Evolutionary conservation across 2,329 filamentous ascomycete species (phyloP), one percentile per base, ranked within the genome.

Genomic region (Arthrobotrys entomopaga): DNA sequence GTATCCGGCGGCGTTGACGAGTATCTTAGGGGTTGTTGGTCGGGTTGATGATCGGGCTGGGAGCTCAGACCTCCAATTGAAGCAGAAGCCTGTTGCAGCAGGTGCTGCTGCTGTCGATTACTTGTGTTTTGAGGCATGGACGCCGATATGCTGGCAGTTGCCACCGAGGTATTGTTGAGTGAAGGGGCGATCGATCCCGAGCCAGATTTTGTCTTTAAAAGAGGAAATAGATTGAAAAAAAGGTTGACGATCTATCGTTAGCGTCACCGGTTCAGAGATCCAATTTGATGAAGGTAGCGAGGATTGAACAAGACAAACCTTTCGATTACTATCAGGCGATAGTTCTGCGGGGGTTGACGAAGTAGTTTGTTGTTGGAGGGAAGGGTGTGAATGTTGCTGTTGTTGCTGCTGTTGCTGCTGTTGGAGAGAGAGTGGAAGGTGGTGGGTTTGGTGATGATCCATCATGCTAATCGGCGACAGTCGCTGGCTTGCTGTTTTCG

Each of bases 1-100:
- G 70, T 74, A 34, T 74, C 70, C 24, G 70, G 70, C n/a, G 70
- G 70, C 8, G 64, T 75, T 4, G 71, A 75, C 11, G 64, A 70
- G 22, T 70, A 75, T 57, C 71, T 58, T 34, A 59, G 64, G n/a
- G 64, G 71, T 46, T 69, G 71, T 19, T 75, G 71, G 22, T 70
- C 65, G 8, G 64, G 29, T 16, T 59, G 71, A 34, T 29, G 71
- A 26, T 75, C 65, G 8, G 71, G 34, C 34, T 69, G 71, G n/a
- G 64, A 65, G 7, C 38, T 22, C 16, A 75, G 24, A 42, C 71
- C 65, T 24, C 65, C 22, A 60, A 70, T 65, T n/a, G 65, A 75
- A 6, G 64, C 67, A 16, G 58, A 34, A 26, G 20, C 26, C 49
- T 65, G 65, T 24, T 67, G 70, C 42, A 58, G 50, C 46, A 64